Conservation (phyloP, 805 yeast genomes). For the Grigorovia yakushimaensis region DNA sequence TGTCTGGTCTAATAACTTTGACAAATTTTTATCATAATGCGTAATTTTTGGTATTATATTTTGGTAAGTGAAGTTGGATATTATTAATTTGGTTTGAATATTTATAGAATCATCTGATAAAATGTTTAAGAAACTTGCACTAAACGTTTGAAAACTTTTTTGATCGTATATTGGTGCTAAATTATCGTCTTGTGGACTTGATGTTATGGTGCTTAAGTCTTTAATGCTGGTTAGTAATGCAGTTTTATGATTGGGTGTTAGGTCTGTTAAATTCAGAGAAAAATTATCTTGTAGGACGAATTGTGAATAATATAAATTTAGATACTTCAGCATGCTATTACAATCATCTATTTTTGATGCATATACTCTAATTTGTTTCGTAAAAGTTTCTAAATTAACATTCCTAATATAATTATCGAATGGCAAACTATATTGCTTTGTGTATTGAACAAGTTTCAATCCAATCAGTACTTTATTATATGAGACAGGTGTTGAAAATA, state of each 20-base stretch:
- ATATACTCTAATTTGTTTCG: conserved; percentile 9
- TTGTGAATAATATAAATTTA: background rate
- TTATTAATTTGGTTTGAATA: background rate
- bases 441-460: conserved; percentile 24
- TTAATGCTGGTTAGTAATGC: no score
- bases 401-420: conserved; percentile 19
- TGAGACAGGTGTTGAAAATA: conserved; percentile 14
- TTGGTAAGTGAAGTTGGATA: background rate
- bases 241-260: background rate
- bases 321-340: background rate
- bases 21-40: background rate
- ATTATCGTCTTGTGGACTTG: no score
- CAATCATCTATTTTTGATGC: background rate
- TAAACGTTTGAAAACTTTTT: background rate
- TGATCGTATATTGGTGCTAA: background rate
- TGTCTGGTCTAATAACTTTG: conserved; percentile 14
- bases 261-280: background rate
- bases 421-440: conserved; percentile 15
- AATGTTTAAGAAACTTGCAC: background rate
- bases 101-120: background rate
- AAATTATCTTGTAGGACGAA: background rate
- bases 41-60: background rate
- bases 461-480: conserved; percentile 19
- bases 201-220: background rate
- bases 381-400: conserved; percentile 10